Base-by-base conservation (phyloP, 805 yeast genomes). In the Wickerhamiella galacta region DNA sequence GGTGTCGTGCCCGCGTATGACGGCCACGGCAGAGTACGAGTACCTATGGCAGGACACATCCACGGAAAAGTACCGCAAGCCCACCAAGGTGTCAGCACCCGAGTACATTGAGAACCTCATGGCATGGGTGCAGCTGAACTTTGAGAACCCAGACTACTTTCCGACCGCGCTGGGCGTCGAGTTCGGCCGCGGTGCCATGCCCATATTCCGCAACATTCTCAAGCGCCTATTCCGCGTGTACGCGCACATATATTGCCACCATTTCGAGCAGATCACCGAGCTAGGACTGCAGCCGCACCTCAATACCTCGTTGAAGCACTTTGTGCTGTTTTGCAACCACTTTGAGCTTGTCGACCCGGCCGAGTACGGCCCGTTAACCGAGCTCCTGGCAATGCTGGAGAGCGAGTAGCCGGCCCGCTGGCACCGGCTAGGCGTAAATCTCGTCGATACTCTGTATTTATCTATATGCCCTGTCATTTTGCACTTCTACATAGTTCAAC, bases 181-280 rank as follows among this genome's bases (percentile, higher is more conserved):
- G 2, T 90, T 90, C 55, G 90, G 95, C 6, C 72, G 72, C 32
- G 81, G 76, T 43, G 85, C 92, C 47, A 72, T 73, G 16, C 66
- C 73, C 6, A 65, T 81, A 39, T 79, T 82, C 28, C 77, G 74
- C 47, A 85, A 93, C 14, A 81, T 90, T 30, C 71, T 90, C 64
- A 82, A 87, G 56, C 69, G 98, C 43, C 61, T 90, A 32, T 90
- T 85, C 56, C 68, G 98, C 52, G 83, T 90, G 3, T 90, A 90
- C 50, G 96, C 98, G 1, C 99, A 90, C 57, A 80, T 90, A 28
- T 90, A 90, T 56, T 90, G 98, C 51, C 96, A 90, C 51, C 99
- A 90, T 54, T 87, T 90, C 55, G 94, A 83, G 51, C 95, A 87
- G 55, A 79, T 90, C 36, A 70, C 83, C 25, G 96, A 85, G 52